A percentile compares a stretch with the other conserved stretches of the same genome.
phyloP scores from a whole-genome alignment of 2,329 filamentous ascomycete genomes.

The Aspergillus candidus region DNA sequence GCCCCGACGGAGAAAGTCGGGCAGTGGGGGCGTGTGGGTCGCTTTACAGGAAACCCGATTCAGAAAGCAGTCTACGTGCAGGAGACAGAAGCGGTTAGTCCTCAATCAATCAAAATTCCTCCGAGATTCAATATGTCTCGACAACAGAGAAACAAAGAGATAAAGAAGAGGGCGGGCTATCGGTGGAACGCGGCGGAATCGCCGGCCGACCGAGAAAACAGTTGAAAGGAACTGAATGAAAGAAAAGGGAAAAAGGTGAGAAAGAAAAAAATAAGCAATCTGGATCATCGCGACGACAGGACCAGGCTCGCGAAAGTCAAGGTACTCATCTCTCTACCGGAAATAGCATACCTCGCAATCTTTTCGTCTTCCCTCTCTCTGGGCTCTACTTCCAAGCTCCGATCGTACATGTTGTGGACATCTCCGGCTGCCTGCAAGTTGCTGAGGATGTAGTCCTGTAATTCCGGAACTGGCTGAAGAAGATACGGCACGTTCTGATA shows the following conservation, averaged over 20 bases:
- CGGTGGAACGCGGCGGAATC: slow-evolving; percentile 3
- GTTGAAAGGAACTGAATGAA: neutral
- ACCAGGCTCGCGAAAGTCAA: slow-evolving; percentile 30
- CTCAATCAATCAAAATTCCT: slow-evolving; percentile 17
- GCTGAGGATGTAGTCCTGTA: slow-evolving; percentile 93
- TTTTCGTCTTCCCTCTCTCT: slow-evolving; percentile 97
- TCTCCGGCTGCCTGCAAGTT: slow-evolving; percentile 95
- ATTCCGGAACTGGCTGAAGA: slow-evolving; percentile 77
- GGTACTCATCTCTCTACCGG: slow-evolving; percentile 29
- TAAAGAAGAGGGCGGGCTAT: slow-evolving; percentile 22
- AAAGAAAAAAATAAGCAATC: slow-evolving; percentile 9
- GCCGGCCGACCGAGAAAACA: slow-evolving; percentile 6
- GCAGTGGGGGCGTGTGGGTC: slow-evolving; percentile 5
- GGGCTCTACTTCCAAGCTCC: slow-evolving; percentile 87
- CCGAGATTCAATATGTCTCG: slow-evolving; percentile 7
- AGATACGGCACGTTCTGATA: slow-evolving; percentile 98
- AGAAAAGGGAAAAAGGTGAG: slow-evolving; percentile 4
- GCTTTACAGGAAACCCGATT: slow-evolving; percentile 44
- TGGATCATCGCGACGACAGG: slow-evolving; percentile 27
- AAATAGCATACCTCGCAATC: slow-evolving; percentile 78
- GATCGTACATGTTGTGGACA: slow-evolving; percentile 99
- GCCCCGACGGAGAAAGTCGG: slow-evolving; percentile 4
- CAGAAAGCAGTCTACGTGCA: slow-evolving; percentile 41
- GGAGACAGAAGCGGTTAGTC: slow-evolving; percentile 29
- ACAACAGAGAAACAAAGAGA: slow-evolving; percentile 13